Conservation (phyloP, 169 alveolate species). For the Babesia divergens region DNA sequence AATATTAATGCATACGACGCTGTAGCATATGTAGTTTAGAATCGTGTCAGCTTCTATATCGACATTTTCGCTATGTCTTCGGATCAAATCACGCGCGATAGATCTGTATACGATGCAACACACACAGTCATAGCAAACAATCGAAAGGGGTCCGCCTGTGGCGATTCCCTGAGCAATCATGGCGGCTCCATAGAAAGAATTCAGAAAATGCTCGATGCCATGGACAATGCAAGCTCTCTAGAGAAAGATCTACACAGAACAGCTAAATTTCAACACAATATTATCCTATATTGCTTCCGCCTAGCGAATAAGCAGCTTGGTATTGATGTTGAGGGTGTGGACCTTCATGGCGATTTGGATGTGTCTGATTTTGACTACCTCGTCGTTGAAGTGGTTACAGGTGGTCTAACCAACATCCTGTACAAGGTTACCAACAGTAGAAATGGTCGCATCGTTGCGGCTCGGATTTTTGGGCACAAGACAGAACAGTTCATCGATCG, state of each 20-base stretch:
- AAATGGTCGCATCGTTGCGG: constrained; percentile 45
- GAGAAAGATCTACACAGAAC: neutral
- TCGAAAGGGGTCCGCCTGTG: neutral
- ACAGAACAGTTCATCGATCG: constrained; percentile 70
- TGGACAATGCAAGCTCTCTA: neutral
- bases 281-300: constrained; percentile 19
- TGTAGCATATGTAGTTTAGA: no score
- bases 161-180: neutral
- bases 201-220: neutral
- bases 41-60: no score
- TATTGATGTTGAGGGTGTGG: constrained; percentile 16
- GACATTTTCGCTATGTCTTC: no score
- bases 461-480: constrained; percentile 69
- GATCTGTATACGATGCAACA: no score
- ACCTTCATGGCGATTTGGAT: constrained; percentile 1
- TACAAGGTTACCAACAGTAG: constrained; percentile 61
- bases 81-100: no score
- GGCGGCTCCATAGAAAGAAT: neutral
- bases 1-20: no score
- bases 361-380: constrained; percentile 11
- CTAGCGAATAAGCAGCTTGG: constrained; percentile 37
- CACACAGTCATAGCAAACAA: no score
- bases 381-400: constrained; percentile 26
- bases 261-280: neutral
- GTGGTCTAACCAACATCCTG: constrained; percentile 72